Evolutionary conservation across 352 stramenopile species (phyloP).

Genomic region (Globisporangium recalcitrans): DNA sequence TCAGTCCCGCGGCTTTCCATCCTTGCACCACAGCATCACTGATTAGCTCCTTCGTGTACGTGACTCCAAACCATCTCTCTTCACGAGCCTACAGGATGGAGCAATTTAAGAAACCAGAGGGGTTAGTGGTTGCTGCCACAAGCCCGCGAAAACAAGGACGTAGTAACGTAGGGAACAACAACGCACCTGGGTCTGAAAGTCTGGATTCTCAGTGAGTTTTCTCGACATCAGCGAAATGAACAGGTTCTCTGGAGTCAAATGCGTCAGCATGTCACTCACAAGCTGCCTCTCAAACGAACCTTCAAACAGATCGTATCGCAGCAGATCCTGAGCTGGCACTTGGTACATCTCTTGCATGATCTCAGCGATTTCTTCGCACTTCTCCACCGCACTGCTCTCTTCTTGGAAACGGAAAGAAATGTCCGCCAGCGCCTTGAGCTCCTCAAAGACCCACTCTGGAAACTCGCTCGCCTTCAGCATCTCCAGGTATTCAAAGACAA

Average conservation of each 20-base stretch:
- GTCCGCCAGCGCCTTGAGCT: slow-evolving; percentile 53
- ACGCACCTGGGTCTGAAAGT: slow-evolving; percentile 34
- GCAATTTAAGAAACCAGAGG: slow-evolving; percentile 2
- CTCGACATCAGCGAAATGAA: slow-evolving; percentile 51
- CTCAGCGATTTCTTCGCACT: slow-evolving; percentile 62
- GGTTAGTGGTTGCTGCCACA: background rate
- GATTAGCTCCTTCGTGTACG: slow-evolving; percentile 49
- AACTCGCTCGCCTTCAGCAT: slow-evolving; percentile 50
- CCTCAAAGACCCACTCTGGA: slow-evolving; percentile 70
- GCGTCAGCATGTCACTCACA: slow-evolving; percentile 33
- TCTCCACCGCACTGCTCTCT: slow-evolving; percentile 59
- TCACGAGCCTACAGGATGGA: slow-evolving; percentile 20
- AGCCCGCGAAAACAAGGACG: background rate
- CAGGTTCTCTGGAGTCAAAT: slow-evolving; percentile 46
- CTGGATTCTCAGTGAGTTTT: slow-evolving; percentile 27
- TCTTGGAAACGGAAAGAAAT: slow-evolving; percentile 79
- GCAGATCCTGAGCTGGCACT: slow-evolving; percentile 42
- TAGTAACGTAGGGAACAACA: background rate
- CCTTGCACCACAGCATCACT: slow-evolving; percentile 19
- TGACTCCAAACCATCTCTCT: slow-evolving; percentile 64
- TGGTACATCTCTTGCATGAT: slow-evolving; percentile 73
- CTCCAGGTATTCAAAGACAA: slow-evolving; percentile 62
- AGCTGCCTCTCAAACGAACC: slow-evolving; percentile 41
- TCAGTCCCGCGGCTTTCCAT: slow-evolving; percentile 36
- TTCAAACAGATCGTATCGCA: slow-evolving; percentile 64